Conservation (phyloP, 768 basidiomycete species). For the Rhizopogon roseolus region DNA sequence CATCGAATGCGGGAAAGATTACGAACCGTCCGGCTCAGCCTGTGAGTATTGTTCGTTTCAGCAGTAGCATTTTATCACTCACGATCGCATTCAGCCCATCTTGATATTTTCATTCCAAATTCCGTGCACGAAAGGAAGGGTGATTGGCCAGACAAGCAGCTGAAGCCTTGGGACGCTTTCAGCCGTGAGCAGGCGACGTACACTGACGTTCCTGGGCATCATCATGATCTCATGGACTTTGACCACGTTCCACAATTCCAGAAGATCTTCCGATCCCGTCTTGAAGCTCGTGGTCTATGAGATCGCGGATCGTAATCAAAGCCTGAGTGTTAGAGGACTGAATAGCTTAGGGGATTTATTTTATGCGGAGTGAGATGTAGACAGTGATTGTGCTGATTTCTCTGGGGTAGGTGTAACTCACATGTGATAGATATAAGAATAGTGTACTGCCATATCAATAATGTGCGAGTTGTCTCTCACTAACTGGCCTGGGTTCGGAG, state of each 20-base stretch:
- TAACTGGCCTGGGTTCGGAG: no score
- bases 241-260: slow-evolving; percentile 12
- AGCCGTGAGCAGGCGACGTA: slow-evolving; percentile 8
- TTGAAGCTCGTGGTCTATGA: slow-evolving; percentile 18
- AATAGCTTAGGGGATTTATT: no score
- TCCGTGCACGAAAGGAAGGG: slow-evolving; percentile 9
- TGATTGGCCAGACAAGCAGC: slow-evolving; percentile 12
- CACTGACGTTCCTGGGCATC: slow-evolving; percentile 11
- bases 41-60: slow-evolving; percentile 8
- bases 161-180: slow-evolving; percentile 12
- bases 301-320: no score
- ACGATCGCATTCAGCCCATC: background rate
- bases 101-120: slow-evolving; percentile 9
- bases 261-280: slow-evolving; percentile 13
- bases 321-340: no score
- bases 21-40: slow-evolving; percentile 13
- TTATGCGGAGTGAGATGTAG: no score
- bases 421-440: no score
- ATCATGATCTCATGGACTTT: slow-evolving; percentile 14
- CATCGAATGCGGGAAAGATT: slow-evolving; percentile 16
- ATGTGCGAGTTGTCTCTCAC: no score
- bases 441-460: no score
- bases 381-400: no score
- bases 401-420: no score
- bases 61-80: background rate